These are phyloP conservation scores for Cocos nucifera DNA, from an alignment of 176 grass and related monocot genomes.

Conservation along the genomic window DNA sequence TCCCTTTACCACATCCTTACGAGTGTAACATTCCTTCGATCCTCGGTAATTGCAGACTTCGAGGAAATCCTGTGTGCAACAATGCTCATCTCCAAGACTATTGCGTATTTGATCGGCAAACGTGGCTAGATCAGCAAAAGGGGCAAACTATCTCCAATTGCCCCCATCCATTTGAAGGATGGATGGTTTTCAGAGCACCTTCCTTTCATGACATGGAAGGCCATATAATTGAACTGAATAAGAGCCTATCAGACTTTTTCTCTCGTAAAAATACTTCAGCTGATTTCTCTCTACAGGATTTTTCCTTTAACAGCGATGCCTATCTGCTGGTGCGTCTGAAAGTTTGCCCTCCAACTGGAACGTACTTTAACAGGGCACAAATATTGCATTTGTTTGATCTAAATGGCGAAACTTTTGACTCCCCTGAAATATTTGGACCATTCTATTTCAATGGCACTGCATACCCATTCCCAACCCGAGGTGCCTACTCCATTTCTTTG, in stretches of 20 bases:
- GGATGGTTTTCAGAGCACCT: conserved; percentile 54
- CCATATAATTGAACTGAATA: background rate
- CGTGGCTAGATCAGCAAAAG: background rate
- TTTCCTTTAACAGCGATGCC: background rate
- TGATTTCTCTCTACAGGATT: conserved; percentile 3
- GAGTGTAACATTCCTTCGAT: conserved; percentile 4
- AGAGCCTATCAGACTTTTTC: conserved; percentile 15
- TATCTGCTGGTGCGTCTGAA: conserved; percentile 39
- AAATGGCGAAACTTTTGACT: conserved; percentile 28
- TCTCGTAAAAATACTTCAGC: background rate
- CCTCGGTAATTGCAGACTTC: conserved; percentile 25
- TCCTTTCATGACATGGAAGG: conserved; percentile 21
- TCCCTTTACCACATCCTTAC: conserved; percentile 16
- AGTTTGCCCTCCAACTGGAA: conserved; percentile 34
- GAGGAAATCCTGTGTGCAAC: conserved; percentile 55
- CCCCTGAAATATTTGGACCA: conserved; percentile 32
- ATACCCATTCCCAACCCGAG: conserved; percentile 31
- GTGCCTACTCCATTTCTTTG: conserved; percentile 13
- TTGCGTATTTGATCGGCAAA: conserved; percentile 20
- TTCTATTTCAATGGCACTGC: conserved; percentile 29
- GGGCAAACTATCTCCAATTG: background rate
- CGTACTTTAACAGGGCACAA: conserved; percentile 37
- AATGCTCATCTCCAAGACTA: background rate
- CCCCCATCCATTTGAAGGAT: conserved; percentile 47
- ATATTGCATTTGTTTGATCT: conserved; percentile 48